Conservation (phyloP, 1,284 basidiomycete genomes). For the Ustilago sp. region DNA sequence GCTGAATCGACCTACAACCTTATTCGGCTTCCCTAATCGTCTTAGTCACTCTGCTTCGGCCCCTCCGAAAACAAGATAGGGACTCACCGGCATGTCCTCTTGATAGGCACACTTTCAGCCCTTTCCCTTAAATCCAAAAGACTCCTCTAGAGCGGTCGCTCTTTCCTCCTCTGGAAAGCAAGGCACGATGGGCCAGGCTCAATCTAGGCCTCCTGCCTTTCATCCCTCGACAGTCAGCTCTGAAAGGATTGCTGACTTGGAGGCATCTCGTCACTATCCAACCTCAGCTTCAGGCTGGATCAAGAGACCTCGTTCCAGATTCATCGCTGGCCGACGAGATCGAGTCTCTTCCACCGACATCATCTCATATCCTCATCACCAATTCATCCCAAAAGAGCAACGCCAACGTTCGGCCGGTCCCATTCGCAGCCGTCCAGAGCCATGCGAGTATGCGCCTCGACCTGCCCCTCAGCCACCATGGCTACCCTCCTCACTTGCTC, state of each 20-base stretch:
- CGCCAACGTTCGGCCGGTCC: slow-evolving; percentile 24
- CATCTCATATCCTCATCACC: slow-evolving; percentile 14
- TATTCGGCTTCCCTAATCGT: too few species aligned
- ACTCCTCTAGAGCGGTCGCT: background rate
- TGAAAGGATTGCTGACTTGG: background rate
- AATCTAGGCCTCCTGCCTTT: slow-evolving; percentile 13
- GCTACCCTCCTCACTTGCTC: background rate
- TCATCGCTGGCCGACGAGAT: background rate
- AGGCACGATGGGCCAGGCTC: slow-evolving; percentile 34
- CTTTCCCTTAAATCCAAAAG: background rate
- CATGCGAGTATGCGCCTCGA: slow-evolving; percentile 15
- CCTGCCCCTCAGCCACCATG: background rate
- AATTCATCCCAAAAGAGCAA: slow-evolving; percentile 22
- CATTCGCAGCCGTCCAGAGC: slow-evolving; percentile 19
- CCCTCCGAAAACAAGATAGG: background rate
- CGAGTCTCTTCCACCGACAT: slow-evolving; percentile 5
- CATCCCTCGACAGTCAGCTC: slow-evolving; percentile 11
- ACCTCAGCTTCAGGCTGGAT: slow-evolving; percentile 24
- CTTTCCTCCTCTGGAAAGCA: background rate
- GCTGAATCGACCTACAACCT: background rate
- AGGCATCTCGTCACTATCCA: slow-evolving; percentile 7
- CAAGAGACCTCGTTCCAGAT: slow-evolving; percentile 18
- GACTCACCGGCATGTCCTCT: background rate
- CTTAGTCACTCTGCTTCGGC: background rate
- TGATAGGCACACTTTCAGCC: background rate